Percentiles rank a stretch among this genome's conserved stretches.
Conservation (phyloP, 2,329 filamentous ascomycete species). For the Exophiala aquamarina region DNA sequence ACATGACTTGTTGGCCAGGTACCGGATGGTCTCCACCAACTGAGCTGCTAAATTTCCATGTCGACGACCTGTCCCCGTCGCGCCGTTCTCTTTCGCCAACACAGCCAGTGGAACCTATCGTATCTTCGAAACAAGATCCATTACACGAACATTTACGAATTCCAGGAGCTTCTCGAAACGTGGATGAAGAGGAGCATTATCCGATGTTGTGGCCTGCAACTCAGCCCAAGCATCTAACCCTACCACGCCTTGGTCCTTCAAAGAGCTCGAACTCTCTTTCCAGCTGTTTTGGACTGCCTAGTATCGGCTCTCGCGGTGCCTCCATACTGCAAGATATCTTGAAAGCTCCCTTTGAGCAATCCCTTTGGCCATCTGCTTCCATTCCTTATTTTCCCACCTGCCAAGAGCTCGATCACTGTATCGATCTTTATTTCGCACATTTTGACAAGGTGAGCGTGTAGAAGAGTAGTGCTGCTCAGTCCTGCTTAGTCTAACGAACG, state of each 20-base stretch:
- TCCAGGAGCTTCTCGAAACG: slow-evolving; percentile 3
- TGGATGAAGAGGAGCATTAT: slow-evolving; percentile 9
- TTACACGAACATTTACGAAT: slow-evolving; percentile 5
- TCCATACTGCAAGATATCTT: slow-evolving; percentile 9
- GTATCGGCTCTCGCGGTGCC: not conserved
- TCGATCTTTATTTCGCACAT: slow-evolving; percentile 12
- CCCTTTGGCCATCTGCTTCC: slow-evolving; percentile 8
- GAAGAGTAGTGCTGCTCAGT: slow-evolving; percentile 1
- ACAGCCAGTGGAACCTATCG: not conserved
- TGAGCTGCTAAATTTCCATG: not conserved
- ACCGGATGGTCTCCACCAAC: not conserved
- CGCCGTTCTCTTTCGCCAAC: slow-evolving; percentile 1
- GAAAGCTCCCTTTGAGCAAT: slow-evolving; percentile 7
- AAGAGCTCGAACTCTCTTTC: slow-evolving; percentile 2
- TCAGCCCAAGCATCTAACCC: not conserved
- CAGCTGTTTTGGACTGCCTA: slow-evolving; percentile 1
- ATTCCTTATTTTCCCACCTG: slow-evolving; percentile 6
- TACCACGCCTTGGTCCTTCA: slow-evolving; percentile 1
- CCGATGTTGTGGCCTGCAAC: slow-evolving; percentile 4
- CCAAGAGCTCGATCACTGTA: slow-evolving; percentile 11
- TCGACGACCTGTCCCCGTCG: not conserved
- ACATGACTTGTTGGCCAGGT: not conserved
- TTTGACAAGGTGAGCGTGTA: slow-evolving; percentile 10
- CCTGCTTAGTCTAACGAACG: not conserved
- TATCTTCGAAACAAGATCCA: slow-evolving; percentile 1